Evolutionary conservation across 2,329 filamentous ascomycete genomes (phyloP).

Genomic region (Thielaviopsis euricoi): DNA sequence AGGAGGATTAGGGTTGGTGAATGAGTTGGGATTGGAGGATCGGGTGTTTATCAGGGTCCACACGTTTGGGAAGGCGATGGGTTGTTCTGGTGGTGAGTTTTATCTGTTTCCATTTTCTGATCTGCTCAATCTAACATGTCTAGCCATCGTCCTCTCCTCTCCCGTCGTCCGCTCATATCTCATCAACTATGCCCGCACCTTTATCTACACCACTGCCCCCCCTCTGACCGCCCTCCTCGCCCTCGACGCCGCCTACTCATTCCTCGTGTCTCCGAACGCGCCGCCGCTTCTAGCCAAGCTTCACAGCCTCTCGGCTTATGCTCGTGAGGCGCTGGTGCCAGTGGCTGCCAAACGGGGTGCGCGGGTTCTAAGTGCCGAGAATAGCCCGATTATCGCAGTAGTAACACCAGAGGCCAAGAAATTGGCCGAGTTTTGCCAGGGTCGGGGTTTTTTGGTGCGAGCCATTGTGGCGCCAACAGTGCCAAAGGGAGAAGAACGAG

Average conservation of each 20-base stretch:
- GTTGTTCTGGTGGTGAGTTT: conserved; percentile 49
- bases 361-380: background rate
- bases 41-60: conserved; percentile 41
- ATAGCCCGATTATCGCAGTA: conserved; percentile 48
- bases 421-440: conserved; percentile 43
- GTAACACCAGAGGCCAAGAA: conserved; percentile 40
- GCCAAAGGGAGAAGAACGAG: conserved; percentile 42
- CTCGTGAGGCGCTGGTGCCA: conserved; percentile 26
- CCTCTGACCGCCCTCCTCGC: conserved; percentile 42
- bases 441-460: conserved; percentile 40
- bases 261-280: conserved; percentile 34
- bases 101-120: conserved; percentile 1
- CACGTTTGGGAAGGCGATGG: conserved; percentile 52
- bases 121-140: too few species aligned
- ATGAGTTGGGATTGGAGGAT: conserved; percentile 35
- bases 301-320: conserved; percentile 26
- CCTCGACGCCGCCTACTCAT: conserved; percentile 40
- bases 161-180: conserved; percentile 43
- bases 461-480: conserved; percentile 55
- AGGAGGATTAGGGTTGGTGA: conserved; percentile 41
- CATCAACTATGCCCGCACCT: conserved; percentile 57
- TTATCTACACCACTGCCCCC: conserved; percentile 61
- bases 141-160: conserved; percentile 45
- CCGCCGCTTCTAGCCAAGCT: conserved; percentile 24
- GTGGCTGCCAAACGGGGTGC: conserved; percentile 20